These are phyloP conservation scores for Tetragonia tetragonoides DNA, from an alignment of 148 eudicot species.

Conservation along the genomic window DNA sequence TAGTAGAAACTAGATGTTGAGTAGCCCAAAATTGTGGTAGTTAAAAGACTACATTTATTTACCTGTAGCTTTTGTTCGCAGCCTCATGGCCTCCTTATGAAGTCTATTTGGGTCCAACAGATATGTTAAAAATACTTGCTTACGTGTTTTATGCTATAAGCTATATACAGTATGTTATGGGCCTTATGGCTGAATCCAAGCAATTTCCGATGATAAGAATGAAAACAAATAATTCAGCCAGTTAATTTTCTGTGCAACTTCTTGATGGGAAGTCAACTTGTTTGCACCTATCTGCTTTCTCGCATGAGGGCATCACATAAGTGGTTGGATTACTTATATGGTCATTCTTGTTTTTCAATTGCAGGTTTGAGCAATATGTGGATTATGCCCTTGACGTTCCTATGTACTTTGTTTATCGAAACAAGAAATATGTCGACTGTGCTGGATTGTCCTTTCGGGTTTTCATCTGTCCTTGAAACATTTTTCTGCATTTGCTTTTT, in stretches of 20 bases:
- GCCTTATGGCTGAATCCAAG: too few relatives aligned
- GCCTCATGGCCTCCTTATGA: too few relatives aligned
- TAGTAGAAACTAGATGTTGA: background rate
- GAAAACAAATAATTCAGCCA: background rate
- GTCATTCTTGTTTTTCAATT: slow-evolving; percentile 15
- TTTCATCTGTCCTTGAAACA: slow-evolving; percentile 23
- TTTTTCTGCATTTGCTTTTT: slow-evolving; percentile 7
- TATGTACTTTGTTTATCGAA: slow-evolving; percentile 89
- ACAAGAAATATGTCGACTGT: slow-evolving; percentile 83
- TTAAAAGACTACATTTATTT: background rate
- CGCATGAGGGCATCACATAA: background rate
- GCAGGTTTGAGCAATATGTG: slow-evolving; percentile 92
- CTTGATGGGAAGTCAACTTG: background rate
- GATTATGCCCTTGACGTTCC: slow-evolving; percentile 98
- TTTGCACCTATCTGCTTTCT: background rate
- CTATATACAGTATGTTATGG: too few relatives aligned
- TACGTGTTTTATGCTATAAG: too few relatives aligned
- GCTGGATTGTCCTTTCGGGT: slow-evolving; percentile 92
- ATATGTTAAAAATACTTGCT: too few relatives aligned
- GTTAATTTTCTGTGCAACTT: background rate
- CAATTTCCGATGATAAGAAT: too few relatives aligned
- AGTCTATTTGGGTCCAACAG: too few relatives aligned
- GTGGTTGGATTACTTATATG: background rate
- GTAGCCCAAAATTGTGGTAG: background rate
- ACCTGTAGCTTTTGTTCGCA: too few relatives aligned